Evolutionary conservation across 2,329 filamentous ascomycete genomes (phyloP).

Genomic region (Cladosporium sp.): DNA sequence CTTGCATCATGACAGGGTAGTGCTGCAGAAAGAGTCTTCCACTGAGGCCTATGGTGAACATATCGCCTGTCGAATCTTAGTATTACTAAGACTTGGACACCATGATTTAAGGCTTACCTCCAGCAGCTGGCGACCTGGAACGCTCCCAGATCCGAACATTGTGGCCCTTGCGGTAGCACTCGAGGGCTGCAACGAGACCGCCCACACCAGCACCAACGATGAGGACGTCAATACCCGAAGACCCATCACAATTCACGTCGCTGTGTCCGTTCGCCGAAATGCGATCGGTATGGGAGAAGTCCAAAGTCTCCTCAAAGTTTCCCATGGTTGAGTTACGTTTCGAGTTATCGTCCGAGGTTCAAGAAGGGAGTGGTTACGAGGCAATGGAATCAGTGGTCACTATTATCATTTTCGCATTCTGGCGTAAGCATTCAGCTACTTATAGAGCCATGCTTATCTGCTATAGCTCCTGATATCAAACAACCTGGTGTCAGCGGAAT

Average conservation of each 20-base stretch:
- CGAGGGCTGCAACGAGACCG: constrained; percentile 34
- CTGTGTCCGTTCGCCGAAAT: neutral
- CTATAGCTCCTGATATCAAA: neutral
- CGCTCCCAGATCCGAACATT: constrained; percentile 10
- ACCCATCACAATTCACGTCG: neutral
- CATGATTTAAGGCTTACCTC: neutral
- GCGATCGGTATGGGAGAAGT: neutral
- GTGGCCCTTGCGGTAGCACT: constrained; percentile 33
- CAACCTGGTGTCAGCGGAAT: neutral
- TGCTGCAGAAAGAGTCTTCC: neutral
- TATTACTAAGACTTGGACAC: neutral
- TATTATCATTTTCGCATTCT: neutral
- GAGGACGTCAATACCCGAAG: constrained; percentile 24
- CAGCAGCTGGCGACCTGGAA: neutral
- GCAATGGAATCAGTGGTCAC: neutral
- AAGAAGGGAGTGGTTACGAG: neutral
- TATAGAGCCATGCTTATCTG: neutral
- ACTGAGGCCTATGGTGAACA: neutral
- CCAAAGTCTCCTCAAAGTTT: neutral
- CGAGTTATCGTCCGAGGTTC: neutral
- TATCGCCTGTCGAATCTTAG: neutral
- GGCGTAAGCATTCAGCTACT: neutral
- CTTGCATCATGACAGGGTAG: constrained; percentile 11
- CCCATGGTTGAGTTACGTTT: neutral
- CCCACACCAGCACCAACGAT: constrained; percentile 37